Evolutionary conservation across 2,329 filamentous ascomycete genomes (phyloP), one percentile per base, ranked within the genome.

Genomic region (Zasmidium citrigriseum): DNA sequence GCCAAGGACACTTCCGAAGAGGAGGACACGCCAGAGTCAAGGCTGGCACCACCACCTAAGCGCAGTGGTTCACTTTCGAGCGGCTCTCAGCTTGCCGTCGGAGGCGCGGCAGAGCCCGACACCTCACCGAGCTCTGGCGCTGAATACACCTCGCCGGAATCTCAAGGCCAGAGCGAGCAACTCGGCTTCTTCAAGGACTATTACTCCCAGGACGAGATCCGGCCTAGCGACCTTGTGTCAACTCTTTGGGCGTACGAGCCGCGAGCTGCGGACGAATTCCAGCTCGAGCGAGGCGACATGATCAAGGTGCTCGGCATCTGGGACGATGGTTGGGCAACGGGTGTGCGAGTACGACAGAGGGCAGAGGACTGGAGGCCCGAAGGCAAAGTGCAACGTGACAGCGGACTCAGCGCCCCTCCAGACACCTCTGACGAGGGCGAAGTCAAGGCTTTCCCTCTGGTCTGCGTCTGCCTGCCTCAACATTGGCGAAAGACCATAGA

Each of bases 291-390:
- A 58, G 95, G 95, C 54, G 95, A 99, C 72, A 97, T 99, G 93
- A 83, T 99, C 70, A 98, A 97, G 78, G 88, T 99, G 14, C 89
- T 98, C 27, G 95, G 95, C 62, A 99, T 99, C 66, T 99, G 95
- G 95, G 95, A 99, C 70, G 95, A 99, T 73, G 95, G 95, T 48
- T 99, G 95, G 95, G 95, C 95, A 11, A 99, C 95, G 1, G 95
- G 95, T 68, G 84, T 97, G 55, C 83, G 96, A 71, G 79, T 96
- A 56, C 83, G 88, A 54, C 90, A 96, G 68, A 84, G 86, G 55
- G 92, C 92, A 2, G 93, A 98, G 61, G 91, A 97, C 64, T 97
- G 91, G 87, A 90, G 96, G 67, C 83, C 84, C 46, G 67, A 70
- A 4, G 64, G 62, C 24, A 87, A 90, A 69, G 80, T 86, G 29